Percentiles rank a stretch among this genome's conserved stretches.
Conservation (phyloP, 495 filamentous ascomycete genomes). For the Amniculicola lignicola region DNA sequence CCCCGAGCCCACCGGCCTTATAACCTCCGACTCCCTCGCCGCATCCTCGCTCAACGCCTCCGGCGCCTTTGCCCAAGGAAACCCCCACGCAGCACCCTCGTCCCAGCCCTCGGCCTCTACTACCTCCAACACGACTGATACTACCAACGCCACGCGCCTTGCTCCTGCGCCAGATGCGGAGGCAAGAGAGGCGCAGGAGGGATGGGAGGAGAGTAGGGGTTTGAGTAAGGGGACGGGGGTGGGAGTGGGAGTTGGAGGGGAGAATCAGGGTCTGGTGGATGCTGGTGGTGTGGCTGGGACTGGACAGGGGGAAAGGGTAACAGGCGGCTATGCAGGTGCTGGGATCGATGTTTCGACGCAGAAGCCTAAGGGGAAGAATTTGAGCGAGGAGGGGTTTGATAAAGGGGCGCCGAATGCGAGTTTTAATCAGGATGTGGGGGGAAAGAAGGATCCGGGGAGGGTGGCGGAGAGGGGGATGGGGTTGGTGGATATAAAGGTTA, state of each 20-base stretch:
- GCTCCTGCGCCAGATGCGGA: constrained; percentile 49
- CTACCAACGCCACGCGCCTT: constrained; percentile 51
- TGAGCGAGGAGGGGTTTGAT: constrained; percentile 56
- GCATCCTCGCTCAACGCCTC: constrained; percentile 55
- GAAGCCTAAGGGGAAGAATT: constrained; percentile 56
- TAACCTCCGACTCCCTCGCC: constrained; percentile 63
- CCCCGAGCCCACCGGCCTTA: constrained; percentile 54
- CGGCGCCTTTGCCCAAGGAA: constrained; percentile 51
- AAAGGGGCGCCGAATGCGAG: constrained; percentile 54
- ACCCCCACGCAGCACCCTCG: constrained; percentile 51
- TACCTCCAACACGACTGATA: constrained; percentile 58
- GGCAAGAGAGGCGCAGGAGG: constrained; percentile 48
- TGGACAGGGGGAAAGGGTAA: constrained; percentile 49
- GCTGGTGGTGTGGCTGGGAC: too few relatives aligned
- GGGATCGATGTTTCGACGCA: constrained; percentile 16
- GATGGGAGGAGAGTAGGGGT: constrained; percentile 36
- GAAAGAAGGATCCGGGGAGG: constrained; percentile 60
- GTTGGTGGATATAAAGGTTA: constrained; percentile 43
- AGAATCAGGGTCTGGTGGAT: too few relatives aligned
- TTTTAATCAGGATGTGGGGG: constrained; percentile 59
- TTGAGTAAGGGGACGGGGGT: constrained; percentile 30
- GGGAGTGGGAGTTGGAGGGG: constrained; percentile 47
- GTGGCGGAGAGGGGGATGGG: constrained; percentile 51
- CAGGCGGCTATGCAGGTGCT: constrained; percentile 42
- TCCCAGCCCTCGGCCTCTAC: constrained; percentile 48